Conservation (phyloP, 148 eudicot species). For the Silene conica region DNA sequence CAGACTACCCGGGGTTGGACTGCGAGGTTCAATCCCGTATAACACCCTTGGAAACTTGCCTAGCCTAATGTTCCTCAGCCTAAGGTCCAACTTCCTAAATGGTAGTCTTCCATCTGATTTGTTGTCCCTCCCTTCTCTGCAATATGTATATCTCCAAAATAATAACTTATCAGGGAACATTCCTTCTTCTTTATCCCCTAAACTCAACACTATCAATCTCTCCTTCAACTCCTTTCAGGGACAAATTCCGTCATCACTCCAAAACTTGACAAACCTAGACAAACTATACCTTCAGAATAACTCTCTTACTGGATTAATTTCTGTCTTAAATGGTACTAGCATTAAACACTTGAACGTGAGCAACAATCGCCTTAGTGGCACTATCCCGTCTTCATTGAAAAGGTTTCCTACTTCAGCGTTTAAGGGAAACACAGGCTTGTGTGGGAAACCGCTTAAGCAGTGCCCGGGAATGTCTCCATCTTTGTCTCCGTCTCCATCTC, state of each 20-base stretch:
- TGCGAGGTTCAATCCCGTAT: conserved; percentile 59
- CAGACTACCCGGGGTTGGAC: conserved; percentile 79
- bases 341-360: conserved; percentile 59
- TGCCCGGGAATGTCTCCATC: conserved; percentile 46
- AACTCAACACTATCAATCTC: conserved; percentile 51
- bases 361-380: conserved; percentile 68
- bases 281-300: conserved; percentile 62
- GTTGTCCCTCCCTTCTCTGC: conserved; percentile 68
- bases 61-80: conserved; percentile 58
- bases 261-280: conserved; percentile 52
- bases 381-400: conserved; percentile 57
- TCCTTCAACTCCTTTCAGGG: conserved; percentile 79
- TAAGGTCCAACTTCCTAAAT: conserved; percentile 55
- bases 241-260: conserved; percentile 51
- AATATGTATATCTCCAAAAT: conserved; percentile 49
- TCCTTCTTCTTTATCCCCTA: conserved; percentile 54
- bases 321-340: conserved; percentile 35
- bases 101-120: conserved; percentile 70
- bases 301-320: conserved; percentile 61
- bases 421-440: conserved; percentile 60
- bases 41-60: conserved; percentile 62
- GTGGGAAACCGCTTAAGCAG: conserved; percentile 58
- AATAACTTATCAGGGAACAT: conserved; percentile 72
- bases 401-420: conserved; percentile 64
- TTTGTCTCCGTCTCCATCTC: conserved; percentile 43